A percentile compares a stretch with the other conserved stretches of the same genome.
These are phyloP conservation scores for Geotrichum bryndzae DNA, from an alignment of 1,139 yeast genomes.

Conservation along the genomic window DNA sequence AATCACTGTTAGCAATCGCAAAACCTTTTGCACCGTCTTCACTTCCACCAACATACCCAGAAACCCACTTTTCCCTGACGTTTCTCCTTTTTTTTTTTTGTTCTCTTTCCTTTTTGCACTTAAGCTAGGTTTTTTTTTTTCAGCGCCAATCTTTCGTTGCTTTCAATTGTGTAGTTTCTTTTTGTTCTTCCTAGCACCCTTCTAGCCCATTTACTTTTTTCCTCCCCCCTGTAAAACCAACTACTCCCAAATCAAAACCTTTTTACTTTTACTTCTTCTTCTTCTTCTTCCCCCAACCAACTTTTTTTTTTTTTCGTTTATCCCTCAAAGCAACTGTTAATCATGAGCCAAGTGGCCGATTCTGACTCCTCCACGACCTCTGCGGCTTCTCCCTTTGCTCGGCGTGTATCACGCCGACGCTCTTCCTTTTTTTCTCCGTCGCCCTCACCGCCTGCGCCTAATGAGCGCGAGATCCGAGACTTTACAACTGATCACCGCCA, in stretches of 20 bases:
- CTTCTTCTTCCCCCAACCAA: background rate
- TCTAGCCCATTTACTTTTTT: too few species aligned
- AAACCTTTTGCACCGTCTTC: background rate
- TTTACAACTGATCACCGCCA: constrained; percentile 75
- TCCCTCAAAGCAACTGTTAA: background rate
- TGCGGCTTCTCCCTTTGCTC: background rate
- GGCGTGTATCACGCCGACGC: constrained; percentile 22
- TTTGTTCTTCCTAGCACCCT: background rate
- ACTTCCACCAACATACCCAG: background rate
- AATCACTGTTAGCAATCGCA: background rate
- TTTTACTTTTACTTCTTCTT: background rate
- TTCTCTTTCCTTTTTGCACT: background rate
- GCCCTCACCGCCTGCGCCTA: constrained; percentile 33
- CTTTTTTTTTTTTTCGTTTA: background rate
- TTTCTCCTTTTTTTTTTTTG: background rate
- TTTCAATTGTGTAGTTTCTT: background rate
- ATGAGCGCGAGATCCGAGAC: constrained; percentile 66
- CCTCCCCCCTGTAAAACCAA: too few species aligned
- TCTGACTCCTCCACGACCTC: constrained; percentile 3
- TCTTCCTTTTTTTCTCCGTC: constrained; percentile 35
- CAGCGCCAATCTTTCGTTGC: background rate
- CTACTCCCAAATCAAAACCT: too few species aligned
- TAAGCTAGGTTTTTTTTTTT: background rate
- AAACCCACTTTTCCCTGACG: background rate
- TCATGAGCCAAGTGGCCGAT: background rate